These are phyloP conservation scores for Penicillium brevicompactum DNA, from an alignment of 2,329 filamentous ascomycete genomes.

Conservation along the genomic window DNA sequence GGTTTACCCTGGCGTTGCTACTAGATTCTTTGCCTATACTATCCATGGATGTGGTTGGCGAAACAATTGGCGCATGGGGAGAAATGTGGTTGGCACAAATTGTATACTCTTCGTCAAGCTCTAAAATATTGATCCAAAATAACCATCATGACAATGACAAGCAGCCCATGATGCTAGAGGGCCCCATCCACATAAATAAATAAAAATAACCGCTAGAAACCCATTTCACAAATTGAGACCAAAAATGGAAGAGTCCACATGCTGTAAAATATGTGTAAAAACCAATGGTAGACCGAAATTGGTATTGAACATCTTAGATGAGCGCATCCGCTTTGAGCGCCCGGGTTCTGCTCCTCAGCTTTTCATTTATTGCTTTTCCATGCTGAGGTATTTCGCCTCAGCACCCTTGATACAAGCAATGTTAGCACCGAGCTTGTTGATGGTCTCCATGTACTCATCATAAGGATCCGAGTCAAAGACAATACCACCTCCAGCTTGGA, in stretches of 20 bases:
- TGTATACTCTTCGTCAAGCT: too few relatives aligned
- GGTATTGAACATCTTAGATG: neutral
- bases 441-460: slow-evolving; percentile 94
- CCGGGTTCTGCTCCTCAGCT: neutral
- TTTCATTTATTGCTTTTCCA: slow-evolving; percentile 33
- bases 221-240: too few relatives aligned
- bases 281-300: neutral
- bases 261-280: too few relatives aligned
- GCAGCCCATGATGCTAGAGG: too few relatives aligned
- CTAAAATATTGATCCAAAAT: too few relatives aligned
- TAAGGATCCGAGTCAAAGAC: slow-evolving; percentile 90
- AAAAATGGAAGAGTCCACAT: too few relatives aligned
- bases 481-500: slow-evolving; percentile 85
- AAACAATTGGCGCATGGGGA: neutral
- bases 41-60: too few relatives aligned
- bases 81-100: too few relatives aligned
- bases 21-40: neutral
- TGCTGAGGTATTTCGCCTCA: slow-evolving; percentile 66
- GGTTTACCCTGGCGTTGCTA: too few relatives aligned
- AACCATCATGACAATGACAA: too few relatives aligned
- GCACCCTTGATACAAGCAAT: slow-evolving; percentile 85
- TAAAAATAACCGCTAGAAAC: neutral
- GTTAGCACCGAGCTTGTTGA: slow-evolving; percentile 92
- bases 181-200: too few relatives aligned
- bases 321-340: neutral